These are phyloP conservation scores for Evernia prunastri DNA, from an alignment of 495 filamentous ascomycete genomes.

Conservation along the genomic window DNA sequence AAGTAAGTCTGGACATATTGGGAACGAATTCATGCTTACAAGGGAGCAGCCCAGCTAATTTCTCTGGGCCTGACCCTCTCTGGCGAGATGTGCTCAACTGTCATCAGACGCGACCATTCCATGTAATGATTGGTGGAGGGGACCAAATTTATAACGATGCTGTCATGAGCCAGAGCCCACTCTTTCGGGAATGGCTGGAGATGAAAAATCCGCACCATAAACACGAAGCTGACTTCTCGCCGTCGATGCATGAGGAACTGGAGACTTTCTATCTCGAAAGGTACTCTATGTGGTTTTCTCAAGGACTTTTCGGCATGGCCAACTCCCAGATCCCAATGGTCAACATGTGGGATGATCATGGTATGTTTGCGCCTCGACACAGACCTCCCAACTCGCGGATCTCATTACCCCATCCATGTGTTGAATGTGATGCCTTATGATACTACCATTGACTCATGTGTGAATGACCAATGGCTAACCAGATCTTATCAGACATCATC, in stretches of 20 bases:
- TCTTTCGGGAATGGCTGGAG: conserved; percentile 76
- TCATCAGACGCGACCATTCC: conserved; percentile 88
- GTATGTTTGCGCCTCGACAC: conserved; percentile 10
- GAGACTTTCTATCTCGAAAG: conserved; percentile 80
- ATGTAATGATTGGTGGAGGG: conserved; percentile 96
- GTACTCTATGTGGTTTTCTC: conserved; percentile 89
- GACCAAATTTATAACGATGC: conserved; percentile 96
- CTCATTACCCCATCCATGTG: not conserved
- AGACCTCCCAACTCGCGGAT: not conserved
- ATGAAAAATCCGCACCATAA: conserved; percentile 76
- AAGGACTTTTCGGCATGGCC: conserved; percentile 86
- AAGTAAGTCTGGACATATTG: conserved; percentile 36
- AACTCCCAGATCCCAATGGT: conserved; percentile 96
- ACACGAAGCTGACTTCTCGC: conserved; percentile 62
- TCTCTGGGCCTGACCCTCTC: conserved; percentile 89
- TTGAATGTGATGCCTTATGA: not conserved
- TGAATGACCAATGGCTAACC: not conserved
- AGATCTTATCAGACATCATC: conserved; percentile 57
- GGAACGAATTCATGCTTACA: conserved; percentile 8
- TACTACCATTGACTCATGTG: not conserved
- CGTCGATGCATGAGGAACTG: conserved; percentile 75
- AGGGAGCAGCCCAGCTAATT: conserved; percentile 45
- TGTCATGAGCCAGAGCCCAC: conserved; percentile 61
- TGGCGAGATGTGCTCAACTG: conserved; percentile 94
- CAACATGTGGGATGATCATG: conserved; percentile 97